These are phyloP conservation scores for Domatiomyces catenatus DNA, from an alignment of 2,329 filamentous ascomycete species.

Conservation along the genomic window DNA sequence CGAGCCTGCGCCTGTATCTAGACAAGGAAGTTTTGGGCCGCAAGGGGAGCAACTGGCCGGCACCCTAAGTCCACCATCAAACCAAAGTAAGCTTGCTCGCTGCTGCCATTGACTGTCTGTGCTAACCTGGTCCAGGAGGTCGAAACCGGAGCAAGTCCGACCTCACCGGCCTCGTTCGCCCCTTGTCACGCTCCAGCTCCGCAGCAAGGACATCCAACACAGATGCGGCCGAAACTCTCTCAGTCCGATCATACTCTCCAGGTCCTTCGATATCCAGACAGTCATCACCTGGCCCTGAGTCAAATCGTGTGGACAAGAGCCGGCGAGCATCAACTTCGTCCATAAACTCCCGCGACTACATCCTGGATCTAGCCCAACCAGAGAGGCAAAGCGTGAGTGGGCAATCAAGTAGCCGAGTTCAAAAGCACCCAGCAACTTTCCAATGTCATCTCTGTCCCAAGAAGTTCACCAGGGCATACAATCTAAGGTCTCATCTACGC, in stretches of 20 bases:
- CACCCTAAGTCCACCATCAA: constrained; percentile 59
- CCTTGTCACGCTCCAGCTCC: constrained; percentile 18
- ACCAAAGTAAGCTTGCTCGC: not conserved
- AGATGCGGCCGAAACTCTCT: constrained; percentile 12
- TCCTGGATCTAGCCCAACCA: constrained; percentile 80
- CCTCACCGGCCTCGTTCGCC: constrained; percentile 20
- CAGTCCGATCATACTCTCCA: constrained; percentile 31
- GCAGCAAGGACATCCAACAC: constrained; percentile 17
- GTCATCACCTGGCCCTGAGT: constrained; percentile 23
- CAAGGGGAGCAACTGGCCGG: constrained; percentile 53
- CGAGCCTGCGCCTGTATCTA: constrained; percentile 58
- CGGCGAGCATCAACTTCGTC: constrained; percentile 32
- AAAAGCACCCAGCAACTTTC: constrained; percentile 96
- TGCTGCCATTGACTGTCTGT: not conserved
- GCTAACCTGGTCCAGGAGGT: constrained; percentile 28
- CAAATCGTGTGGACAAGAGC: constrained; percentile 22
- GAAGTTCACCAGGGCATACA: constrained; percentile 90
- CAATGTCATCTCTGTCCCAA: constrained; percentile 90
- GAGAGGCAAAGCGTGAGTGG: constrained; percentile 44
- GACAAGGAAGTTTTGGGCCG: constrained; percentile 50
- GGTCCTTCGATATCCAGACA: constrained; percentile 28
- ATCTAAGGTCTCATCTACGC: constrained; percentile 81
- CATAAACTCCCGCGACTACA: constrained; percentile 52
- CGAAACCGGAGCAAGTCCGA: constrained; percentile 48
- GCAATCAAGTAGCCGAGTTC: constrained; percentile 57